Percentiles rank a stretch among this genome's conserved stretches.
Evolutionary conservation across 805 yeast genomes (phyloP).

Genomic region (Kodamaea kakaduensis): DNA sequence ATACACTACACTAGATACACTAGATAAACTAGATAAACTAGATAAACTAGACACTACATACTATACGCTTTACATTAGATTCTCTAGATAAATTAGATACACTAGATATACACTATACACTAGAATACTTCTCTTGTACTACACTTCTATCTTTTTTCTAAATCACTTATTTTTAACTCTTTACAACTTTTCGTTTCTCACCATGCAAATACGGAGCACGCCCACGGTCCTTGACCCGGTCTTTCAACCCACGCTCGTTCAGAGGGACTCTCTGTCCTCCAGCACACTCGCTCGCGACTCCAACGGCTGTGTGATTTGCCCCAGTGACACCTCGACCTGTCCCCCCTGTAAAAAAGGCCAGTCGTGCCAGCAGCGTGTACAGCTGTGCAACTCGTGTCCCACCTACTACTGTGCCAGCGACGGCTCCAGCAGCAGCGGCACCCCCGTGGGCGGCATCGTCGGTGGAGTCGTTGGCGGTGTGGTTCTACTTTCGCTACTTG

Average conservation of each 20-base stretch:
- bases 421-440: slow-evolving; percentile 6
- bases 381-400: slow-evolving; percentile 44
- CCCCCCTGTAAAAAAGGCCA: slow-evolving; percentile 53
- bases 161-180: not conserved
- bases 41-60: too few species aligned
- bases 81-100: too few species aligned
- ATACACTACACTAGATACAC: too few species aligned
- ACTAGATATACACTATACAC: too few species aligned
- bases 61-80: too few species aligned
- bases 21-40: too few species aligned
- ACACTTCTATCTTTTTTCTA: too few species aligned
- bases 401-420: slow-evolving; percentile 41
- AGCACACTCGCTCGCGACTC: slow-evolving; percentile 18
- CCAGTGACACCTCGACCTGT: slow-evolving; percentile 41
- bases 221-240: not conserved
- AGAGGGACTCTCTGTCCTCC: slow-evolving; percentile 2
- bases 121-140: too few species aligned
- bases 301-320: slow-evolving; percentile 43
- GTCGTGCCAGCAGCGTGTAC: slow-evolving; percentile 49
- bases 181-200: slow-evolving; percentile 1
- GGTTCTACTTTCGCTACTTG: slow-evolving; percentile 38
- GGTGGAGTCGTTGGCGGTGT: slow-evolving; percentile 72
- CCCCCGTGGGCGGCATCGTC: slow-evolving; percentile 51
- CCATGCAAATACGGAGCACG: not conserved
- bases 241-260: slow-evolving; percentile 5